These are phyloP conservation scores for Cladophialophora carrionii DNA, from an alignment of 2,329 filamentous ascomycete genomes.

Conservation along the genomic window DNA sequence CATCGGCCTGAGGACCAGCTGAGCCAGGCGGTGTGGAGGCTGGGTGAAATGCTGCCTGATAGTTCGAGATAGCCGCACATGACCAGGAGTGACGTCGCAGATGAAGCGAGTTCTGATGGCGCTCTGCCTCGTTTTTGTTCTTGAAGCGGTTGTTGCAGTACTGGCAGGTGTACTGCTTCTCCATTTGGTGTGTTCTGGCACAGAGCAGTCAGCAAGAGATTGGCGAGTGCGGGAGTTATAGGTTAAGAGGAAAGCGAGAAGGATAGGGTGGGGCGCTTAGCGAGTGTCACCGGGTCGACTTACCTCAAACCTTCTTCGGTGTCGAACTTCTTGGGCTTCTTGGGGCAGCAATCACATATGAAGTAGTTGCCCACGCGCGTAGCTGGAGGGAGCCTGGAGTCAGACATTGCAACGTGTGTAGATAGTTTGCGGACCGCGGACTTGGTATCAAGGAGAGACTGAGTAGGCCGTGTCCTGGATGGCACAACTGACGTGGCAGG, in stretches of 20 bases:
- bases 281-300: conserved; percentile 42
- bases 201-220: conserved; percentile 15
- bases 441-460: conserved; percentile 43
- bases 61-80: conserved; percentile 78
- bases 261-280: background rate
- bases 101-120: conserved; percentile 94
- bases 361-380: conserved; percentile 61
- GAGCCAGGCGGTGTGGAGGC: conserved; percentile 53
- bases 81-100: conserved; percentile 94
- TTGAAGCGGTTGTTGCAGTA: conserved; percentile 97
- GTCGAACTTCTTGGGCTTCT: conserved; percentile 95
- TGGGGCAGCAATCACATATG: conserved; percentile 93
- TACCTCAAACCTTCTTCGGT: conserved; percentile 82
- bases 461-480: conserved; percentile 32
- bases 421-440: conserved; percentile 54
- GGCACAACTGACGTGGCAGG: conserved; percentile 45
- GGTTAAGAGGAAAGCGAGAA: background rate
- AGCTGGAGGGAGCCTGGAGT: conserved; percentile 42
- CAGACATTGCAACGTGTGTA: conserved; percentile 43
- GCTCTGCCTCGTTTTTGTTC: conserved; percentile 97
- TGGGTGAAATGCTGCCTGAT: conserved; percentile 82
- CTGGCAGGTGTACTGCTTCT: conserved; percentile 93
- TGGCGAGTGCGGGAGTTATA: background rate
- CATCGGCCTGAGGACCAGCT: conserved; percentile 59
- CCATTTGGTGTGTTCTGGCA: conserved; percentile 78